Evolutionary conservation across 1,284 basidiomycete genomes (phyloP).

Genomic region (Trametes sp.): DNA sequence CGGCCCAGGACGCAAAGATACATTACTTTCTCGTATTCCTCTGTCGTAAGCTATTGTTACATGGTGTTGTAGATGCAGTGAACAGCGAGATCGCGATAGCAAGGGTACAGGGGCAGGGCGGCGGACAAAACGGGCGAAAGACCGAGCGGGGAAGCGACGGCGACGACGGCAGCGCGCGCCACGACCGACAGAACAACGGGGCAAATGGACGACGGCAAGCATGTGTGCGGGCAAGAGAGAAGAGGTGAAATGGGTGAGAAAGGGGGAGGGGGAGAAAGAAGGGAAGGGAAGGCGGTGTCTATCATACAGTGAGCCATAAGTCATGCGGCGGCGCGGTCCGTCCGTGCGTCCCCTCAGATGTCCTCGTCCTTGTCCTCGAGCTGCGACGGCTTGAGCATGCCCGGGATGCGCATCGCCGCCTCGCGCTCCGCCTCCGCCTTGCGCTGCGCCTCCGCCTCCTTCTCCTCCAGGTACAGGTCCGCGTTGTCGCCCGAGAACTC

Average conservation of each 20-base stretch:
- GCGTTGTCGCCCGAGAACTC: slow-evolving; percentile 90
- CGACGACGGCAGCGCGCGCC: neutral
- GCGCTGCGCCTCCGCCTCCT: slow-evolving; percentile 82
- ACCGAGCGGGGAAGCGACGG: neutral
- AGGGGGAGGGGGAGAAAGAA: slow-evolving; percentile 12
- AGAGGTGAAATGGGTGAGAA: slow-evolving; percentile 5
- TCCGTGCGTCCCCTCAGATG: slow-evolving; percentile 53
- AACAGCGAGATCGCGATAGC: slow-evolving; percentile 45
- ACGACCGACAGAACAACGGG: slow-evolving; percentile 16
- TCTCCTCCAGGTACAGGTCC: slow-evolving; percentile 94
- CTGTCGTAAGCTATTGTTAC: slow-evolving; percentile 45
- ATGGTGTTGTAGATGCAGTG: slow-evolving; percentile 43
- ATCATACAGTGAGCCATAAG: slow-evolving; percentile 36
- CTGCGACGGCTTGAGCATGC: slow-evolving; percentile 97
- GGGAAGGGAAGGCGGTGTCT: slow-evolving; percentile 29
- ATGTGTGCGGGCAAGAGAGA: neutral
- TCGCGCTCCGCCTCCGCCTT: slow-evolving; percentile 85
- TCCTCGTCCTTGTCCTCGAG: slow-evolving; percentile 92
- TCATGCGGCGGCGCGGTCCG: slow-evolving; percentile 24
- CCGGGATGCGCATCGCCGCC: slow-evolving; percentile 94
- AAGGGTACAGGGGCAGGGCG: slow-evolving; percentile 38
- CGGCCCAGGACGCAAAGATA: slow-evolving; percentile 28
- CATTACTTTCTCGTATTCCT: slow-evolving; percentile 39
- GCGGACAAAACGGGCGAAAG: slow-evolving; percentile 28
- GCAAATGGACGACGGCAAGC: slow-evolving; percentile 15